These are phyloP conservation scores for Hydnomerulius pinastri DNA, from an alignment of 768 basidiomycete genomes.

Conservation along the genomic window DNA sequence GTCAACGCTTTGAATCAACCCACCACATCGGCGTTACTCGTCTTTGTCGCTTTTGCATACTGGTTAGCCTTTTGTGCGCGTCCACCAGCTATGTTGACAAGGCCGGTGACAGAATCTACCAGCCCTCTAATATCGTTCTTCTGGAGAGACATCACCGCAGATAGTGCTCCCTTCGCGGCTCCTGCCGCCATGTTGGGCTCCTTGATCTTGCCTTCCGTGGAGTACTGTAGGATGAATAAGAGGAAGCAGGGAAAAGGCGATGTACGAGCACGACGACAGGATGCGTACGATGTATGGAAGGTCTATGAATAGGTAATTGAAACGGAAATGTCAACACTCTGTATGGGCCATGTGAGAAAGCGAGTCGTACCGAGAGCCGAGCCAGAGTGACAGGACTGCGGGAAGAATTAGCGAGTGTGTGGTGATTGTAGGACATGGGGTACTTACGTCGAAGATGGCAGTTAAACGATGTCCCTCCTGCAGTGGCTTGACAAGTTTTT, in stretches of 20 bases:
- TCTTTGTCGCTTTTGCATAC: slow-evolving; percentile 60
- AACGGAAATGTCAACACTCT: background rate
- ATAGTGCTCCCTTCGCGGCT: slow-evolving; percentile 85
- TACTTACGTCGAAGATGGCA: slow-evolving; percentile 71
- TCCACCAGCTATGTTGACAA: slow-evolving; percentile 77
- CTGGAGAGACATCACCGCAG: slow-evolving; percentile 74
- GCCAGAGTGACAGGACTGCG: slow-evolving; percentile 86
- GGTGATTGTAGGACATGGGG: background rate
- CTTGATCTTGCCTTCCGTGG: slow-evolving; percentile 93
- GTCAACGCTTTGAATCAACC: slow-evolving; percentile 29
- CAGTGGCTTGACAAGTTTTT: slow-evolving; percentile 76
- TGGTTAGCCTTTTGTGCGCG: slow-evolving; percentile 62
- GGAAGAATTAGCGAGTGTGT: slow-evolving; percentile 1
- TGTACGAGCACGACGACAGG: background rate
- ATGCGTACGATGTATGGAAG: slow-evolving; percentile 63
- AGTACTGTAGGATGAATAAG: slow-evolving; percentile 55
- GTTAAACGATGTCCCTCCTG: slow-evolving; percentile 90
- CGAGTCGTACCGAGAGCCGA: slow-evolving; percentile 68
- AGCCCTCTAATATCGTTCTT: slow-evolving; percentile 81
- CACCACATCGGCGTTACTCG: slow-evolving; percentile 86
- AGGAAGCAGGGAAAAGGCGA: background rate
- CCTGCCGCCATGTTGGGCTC: slow-evolving; percentile 88
- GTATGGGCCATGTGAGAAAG: background rate
- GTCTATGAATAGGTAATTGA: slow-evolving; percentile 40
- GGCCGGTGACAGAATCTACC: slow-evolving; percentile 67